Evolutionary conservation across 176 grass and related monocot genomes (phyloP).

Genomic region (Carex kokanica): DNA sequence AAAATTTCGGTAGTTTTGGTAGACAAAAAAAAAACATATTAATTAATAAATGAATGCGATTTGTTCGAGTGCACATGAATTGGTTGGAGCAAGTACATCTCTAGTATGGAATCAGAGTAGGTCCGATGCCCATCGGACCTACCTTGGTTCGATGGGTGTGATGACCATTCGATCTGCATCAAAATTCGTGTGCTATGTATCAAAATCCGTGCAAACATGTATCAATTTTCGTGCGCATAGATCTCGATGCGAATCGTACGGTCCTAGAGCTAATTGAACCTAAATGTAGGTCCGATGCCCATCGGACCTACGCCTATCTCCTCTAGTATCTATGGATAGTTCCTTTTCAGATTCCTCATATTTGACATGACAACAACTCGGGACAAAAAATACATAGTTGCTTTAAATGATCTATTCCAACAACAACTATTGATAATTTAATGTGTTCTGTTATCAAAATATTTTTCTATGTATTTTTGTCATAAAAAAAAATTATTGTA

Average conservation of each 20-base stretch:
- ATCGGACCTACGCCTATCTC: too few relatives aligned
- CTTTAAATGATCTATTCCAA: not conserved
- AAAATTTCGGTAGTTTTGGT: too few relatives aligned
- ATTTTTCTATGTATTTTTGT: not conserved
- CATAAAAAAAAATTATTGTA: not conserved
- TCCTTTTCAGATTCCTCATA: not conserved
- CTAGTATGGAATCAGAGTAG: too few relatives aligned
- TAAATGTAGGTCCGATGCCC: too few relatives aligned
- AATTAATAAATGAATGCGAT: not conserved
- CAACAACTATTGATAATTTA: not conserved
- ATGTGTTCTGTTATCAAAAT: not conserved
- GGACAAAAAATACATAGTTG: not conserved
- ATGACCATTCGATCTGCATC: too few relatives aligned
- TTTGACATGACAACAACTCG: not conserved
- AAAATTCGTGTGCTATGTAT: too few relatives aligned
- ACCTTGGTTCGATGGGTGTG: too few relatives aligned
- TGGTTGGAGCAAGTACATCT: conserved; percentile 12
- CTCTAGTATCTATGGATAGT: not conserved
- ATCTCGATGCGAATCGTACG: too few relatives aligned
- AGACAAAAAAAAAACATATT: not conserved
- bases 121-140: too few relatives aligned
- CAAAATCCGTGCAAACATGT: too few relatives aligned
- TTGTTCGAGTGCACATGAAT: not conserved
- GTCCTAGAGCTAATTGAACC: too few relatives aligned
- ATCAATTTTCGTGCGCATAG: too few relatives aligned